A percentile compares a stretch with the other conserved stretches of the same genome.
phyloP scores from a whole-genome alignment of 306 rosid species.

The Spatholobus suberectus region DNA sequence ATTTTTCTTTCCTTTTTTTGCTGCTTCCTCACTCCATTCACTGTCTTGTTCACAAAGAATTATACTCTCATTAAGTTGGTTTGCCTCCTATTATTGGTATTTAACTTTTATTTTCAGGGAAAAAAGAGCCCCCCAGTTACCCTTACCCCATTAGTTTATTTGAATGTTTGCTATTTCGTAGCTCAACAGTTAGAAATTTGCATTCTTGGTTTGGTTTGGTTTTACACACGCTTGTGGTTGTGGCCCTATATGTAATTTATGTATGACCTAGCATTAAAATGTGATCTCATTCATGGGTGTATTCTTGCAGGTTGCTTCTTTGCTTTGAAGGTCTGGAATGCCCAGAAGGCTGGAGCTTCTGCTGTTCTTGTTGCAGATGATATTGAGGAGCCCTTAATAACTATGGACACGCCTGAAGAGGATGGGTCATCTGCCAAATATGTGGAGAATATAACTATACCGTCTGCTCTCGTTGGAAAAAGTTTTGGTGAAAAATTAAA shows the following conservation, averaged over 20 bases:
- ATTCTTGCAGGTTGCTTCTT: conserved; percentile 91
- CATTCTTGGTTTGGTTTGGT: neutral
- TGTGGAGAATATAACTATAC: conserved; percentile 81
- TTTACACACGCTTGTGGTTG: neutral
- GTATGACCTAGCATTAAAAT: neutral
- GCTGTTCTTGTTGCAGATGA: conserved; percentile 83
- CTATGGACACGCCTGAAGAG: conserved; percentile 36
- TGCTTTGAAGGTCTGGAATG: conserved; percentile 42
- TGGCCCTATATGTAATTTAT: neutral
- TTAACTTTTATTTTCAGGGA: neutral
- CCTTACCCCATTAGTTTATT: neutral
- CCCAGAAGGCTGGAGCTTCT: conserved; percentile 59
- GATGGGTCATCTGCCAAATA: conserved; percentile 62
- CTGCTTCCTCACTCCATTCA: neutral
- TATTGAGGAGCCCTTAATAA: conserved; percentile 37
- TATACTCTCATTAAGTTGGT: too few relatives aligned
- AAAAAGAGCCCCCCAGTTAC: neutral
- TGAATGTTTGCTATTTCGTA: neutral
- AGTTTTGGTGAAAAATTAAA: conserved; percentile 71
- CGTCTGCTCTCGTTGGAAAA: conserved; percentile 87
- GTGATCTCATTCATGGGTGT: conserved; percentile 19
- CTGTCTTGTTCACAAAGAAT: neutral
- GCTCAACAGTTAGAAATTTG: neutral
- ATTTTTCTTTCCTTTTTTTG: neutral
- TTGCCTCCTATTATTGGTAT: too few relatives aligned